Evolutionary conservation across 805 yeast genomes (phyloP).

Genomic region (Candida maris): DNA sequence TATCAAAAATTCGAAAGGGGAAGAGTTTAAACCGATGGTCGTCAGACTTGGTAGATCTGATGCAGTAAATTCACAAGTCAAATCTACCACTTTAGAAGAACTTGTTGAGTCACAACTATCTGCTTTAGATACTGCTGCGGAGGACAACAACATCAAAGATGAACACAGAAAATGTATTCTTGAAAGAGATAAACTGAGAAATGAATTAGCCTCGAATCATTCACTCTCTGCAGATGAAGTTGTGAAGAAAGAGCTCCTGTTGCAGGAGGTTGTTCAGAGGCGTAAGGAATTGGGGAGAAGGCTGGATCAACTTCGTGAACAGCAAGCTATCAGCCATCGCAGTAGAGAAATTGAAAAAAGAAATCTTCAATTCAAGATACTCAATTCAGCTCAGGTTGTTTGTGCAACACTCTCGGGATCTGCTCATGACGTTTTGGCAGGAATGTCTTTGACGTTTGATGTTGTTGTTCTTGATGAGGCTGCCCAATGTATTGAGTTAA

Average conservation of each 20-base stretch:
- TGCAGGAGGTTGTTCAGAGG: slow-evolving; percentile 54
- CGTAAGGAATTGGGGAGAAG: slow-evolving; percentile 69
- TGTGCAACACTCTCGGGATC: slow-evolving; percentile 93
- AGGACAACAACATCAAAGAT: slow-evolving; percentile 47
- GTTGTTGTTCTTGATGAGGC: slow-evolving; percentile 96
- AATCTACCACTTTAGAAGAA: slow-evolving; percentile 81
- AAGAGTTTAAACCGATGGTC: slow-evolving; percentile 53
- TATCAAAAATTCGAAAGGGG: slow-evolving; percentile 54
- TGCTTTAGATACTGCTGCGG: slow-evolving; percentile 30
- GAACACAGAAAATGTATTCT: slow-evolving; percentile 49
- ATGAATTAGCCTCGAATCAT: slow-evolving; percentile 26
- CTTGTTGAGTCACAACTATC: slow-evolving; percentile 63
- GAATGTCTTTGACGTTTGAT: slow-evolving; percentile 73
- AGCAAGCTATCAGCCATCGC: slow-evolving; percentile 62
- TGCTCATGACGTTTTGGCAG: slow-evolving; percentile 81
- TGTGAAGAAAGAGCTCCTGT: slow-evolving; percentile 43
- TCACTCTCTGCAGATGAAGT: slow-evolving; percentile 39
- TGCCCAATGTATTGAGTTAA: slow-evolving; percentile 91
- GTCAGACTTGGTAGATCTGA: slow-evolving; percentile 91
- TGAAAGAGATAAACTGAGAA: slow-evolving; percentile 55
- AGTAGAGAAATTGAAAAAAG: slow-evolving; percentile 76
- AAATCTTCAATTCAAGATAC: slow-evolving; percentile 66
- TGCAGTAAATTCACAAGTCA: slow-evolving; percentile 77
- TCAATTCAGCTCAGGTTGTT: slow-evolving; percentile 75
- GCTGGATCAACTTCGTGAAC: slow-evolving; percentile 77